These are phyloP conservation scores for Diacronema lutheri DNA, from an alignment of 78 protist species.

Conservation along the genomic window DNA sequence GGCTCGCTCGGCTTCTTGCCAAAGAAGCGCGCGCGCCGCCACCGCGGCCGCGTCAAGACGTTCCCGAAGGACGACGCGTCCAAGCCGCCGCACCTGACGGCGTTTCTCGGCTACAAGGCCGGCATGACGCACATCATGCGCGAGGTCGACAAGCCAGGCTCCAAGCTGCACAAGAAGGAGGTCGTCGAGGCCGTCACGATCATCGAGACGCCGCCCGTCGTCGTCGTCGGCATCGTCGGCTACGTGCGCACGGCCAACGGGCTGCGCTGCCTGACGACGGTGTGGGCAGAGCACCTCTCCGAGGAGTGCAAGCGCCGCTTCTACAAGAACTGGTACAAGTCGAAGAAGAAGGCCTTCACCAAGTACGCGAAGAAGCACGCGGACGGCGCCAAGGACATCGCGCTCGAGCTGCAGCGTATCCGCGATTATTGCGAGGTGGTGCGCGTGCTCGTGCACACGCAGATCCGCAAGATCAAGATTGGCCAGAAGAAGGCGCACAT, in stretches of 20 bases:
- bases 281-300: constrained; percentile 95
- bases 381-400: constrained; percentile 56
- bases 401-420: constrained; percentile 81
- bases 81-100: constrained; percentile 94
- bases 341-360: constrained; percentile 97
- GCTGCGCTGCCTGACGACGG: constrained; percentile 96
- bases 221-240: constrained; percentile 98
- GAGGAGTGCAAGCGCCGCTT: constrained; percentile 83
- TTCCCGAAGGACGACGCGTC: constrained; percentile 98
- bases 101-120: constrained; percentile 99
- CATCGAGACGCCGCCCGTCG: constrained; percentile 98
- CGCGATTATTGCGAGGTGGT: constrained; percentile 91
- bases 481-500: constrained; percentile 99
- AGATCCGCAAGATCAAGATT: constrained; percentile 69
- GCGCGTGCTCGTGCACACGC: constrained; percentile 99
- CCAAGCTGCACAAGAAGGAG: constrained; percentile 97
- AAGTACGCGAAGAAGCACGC: constrained; percentile 76
- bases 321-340: constrained; percentile 96
- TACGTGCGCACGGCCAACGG: constrained; percentile 94
- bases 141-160: constrained; percentile 92
- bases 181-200: constrained; percentile 98
- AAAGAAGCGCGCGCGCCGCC: constrained; percentile 90
- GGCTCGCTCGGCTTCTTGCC: constrained; percentile 99
- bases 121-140: constrained; percentile 99
- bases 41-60: constrained; percentile 83